Base-by-base conservation (phyloP, 2,329 filamentous ascomycete genomes). In the Fusarium dimerum region DNA sequence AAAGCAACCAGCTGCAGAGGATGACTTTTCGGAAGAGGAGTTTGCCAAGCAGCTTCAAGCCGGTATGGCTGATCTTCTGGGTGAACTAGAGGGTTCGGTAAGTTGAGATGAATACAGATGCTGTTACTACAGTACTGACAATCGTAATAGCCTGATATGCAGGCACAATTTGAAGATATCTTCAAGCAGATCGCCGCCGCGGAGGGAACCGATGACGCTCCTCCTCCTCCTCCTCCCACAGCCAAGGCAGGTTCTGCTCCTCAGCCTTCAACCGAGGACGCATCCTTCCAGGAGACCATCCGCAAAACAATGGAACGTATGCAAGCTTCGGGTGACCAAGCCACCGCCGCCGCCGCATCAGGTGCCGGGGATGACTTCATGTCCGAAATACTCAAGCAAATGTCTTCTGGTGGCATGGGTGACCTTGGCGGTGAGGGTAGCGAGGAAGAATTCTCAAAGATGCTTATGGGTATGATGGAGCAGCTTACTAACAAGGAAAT, bases 401-500 rank as follows among this genome's bases (percentile, higher is more conserved):
- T 97, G 32, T 66, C 68, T 2, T 71, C 71, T 76, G 88, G 90
- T 65, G 81, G 82, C 20, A 71, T 77, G 2, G 84, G 81, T 12
- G 67, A 62, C 32, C 71, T 78, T 1, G 84, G 81, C n/a, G 67
- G 67, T n/a, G 86, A 83, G 10, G 73, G 72, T 38, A 66, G 69
- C 46, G 91, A 97, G 51, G 92, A 94, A 64, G 92, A 96, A 63
- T 89, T 97, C 65, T 92, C 90, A 51, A 93, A 96, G 75, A 91
- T 97, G 85, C 83, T 99, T 54, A 85, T 96, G 81, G 90, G 89
- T 48, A 96, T 97, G 91, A 97, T 99, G 93, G 91, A 97, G 75
- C 92, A 99, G 72, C 81, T 99, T 57, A 97, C 94, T 4, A 96
- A 96, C 73, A 97, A 96, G 77, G 94, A 97, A 63, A 97, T 99